Evolutionary conservation across 352 stramenopile genomes (phyloP).

Genomic region (Pythium aphanidermatum): DNA sequence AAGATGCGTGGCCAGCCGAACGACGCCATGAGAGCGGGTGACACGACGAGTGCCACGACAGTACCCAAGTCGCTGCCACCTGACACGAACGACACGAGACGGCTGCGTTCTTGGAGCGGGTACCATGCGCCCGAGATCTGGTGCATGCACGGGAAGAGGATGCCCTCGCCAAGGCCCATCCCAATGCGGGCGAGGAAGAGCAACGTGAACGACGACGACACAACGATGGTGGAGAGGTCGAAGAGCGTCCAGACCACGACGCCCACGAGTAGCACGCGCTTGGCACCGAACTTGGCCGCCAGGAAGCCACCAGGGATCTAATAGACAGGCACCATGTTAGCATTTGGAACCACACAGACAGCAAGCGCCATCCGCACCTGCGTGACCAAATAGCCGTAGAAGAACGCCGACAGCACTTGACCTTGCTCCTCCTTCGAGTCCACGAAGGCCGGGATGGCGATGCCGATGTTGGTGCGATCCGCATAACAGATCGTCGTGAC

Average conservation of each 20-base stretch:
- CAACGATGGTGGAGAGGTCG: constrained; percentile 68
- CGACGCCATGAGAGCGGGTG: constrained; percentile 54
- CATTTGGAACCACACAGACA: not conserved
- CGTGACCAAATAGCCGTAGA: constrained; percentile 85
- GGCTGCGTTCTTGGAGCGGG: constrained; percentile 72
- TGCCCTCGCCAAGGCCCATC: constrained; percentile 83
- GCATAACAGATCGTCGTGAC: constrained; percentile 84
- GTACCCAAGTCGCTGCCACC: constrained; percentile 80
- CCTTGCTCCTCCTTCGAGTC: constrained; percentile 71
- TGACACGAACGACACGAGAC: constrained; percentile 68
- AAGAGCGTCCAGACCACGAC: constrained; percentile 84
- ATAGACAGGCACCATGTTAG: not conserved
- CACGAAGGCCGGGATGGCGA: constrained; percentile 72
- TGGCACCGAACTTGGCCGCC: constrained; percentile 59
- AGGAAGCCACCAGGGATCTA: constrained; percentile 78
- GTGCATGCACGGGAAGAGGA: constrained; percentile 87
- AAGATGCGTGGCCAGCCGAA: constrained; percentile 76
- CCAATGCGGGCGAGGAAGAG: constrained; percentile 70
- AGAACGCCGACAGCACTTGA: constrained; percentile 79
- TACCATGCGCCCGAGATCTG: constrained; percentile 83
- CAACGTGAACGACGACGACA: constrained; percentile 49
- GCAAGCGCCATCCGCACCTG: constrained; percentile 58
- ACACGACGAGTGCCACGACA: constrained; percentile 71
- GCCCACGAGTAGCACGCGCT: constrained; percentile 62
- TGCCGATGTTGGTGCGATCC: constrained; percentile 85